Percentiles rank a stretch among this genome's conserved stretches.
Evolutionary conservation across 1,139 yeast genomes (phyloP).

Genomic region (Candida freyschussii): DNA sequence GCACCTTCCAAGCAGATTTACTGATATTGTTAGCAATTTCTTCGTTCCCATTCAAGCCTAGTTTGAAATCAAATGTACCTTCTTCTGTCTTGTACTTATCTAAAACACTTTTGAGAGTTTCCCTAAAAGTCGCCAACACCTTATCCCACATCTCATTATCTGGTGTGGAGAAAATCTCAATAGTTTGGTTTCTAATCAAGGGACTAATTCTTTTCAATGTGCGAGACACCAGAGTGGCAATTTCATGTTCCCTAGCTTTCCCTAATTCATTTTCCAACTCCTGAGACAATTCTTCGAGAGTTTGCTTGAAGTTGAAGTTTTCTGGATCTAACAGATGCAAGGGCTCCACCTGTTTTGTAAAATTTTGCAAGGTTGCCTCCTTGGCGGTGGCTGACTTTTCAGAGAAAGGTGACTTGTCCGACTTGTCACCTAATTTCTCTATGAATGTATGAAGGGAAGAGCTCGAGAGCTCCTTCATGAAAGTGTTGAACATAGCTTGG

Average conservation of each 20-base stretch:
- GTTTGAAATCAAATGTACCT: slow-evolving; percentile 49
- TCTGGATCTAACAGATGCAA: slow-evolving; percentile 25
- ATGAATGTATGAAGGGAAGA: slow-evolving; percentile 27
- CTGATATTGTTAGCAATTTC: slow-evolving; percentile 41
- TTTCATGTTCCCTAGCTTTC: slow-evolving; percentile 44
- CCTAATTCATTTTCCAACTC: slow-evolving; percentile 28
- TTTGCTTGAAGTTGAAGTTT: slow-evolving; percentile 26
- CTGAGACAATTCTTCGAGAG: slow-evolving; percentile 27
- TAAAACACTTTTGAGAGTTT: slow-evolving; percentile 32
- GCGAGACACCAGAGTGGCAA: slow-evolving; percentile 35
- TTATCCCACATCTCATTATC: slow-evolving; percentile 57
- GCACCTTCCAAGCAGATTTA: slow-evolving; percentile 58
- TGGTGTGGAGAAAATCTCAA: slow-evolving; percentile 41
- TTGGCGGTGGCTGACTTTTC: slow-evolving; percentile 30
- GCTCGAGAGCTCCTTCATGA: slow-evolving; percentile 33
- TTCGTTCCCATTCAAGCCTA: slow-evolving; percentile 48
- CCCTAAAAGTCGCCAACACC: slow-evolving; percentile 44
- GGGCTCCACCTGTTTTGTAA: slow-evolving; percentile 23
- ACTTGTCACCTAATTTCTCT: slow-evolving; percentile 14
- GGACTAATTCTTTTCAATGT: slow-evolving; percentile 37
- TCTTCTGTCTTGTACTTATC: slow-evolving; percentile 26
- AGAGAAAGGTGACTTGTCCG: slow-evolving; percentile 21
- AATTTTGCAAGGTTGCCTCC: slow-evolving; percentile 22
- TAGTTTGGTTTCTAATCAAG: slow-evolving; percentile 38
- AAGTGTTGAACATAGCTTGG: slow-evolving; percentile 40